phyloP scores from a whole-genome alignment of 108 stramenopile genomes.

The Skeletonema tropicum region DNA sequence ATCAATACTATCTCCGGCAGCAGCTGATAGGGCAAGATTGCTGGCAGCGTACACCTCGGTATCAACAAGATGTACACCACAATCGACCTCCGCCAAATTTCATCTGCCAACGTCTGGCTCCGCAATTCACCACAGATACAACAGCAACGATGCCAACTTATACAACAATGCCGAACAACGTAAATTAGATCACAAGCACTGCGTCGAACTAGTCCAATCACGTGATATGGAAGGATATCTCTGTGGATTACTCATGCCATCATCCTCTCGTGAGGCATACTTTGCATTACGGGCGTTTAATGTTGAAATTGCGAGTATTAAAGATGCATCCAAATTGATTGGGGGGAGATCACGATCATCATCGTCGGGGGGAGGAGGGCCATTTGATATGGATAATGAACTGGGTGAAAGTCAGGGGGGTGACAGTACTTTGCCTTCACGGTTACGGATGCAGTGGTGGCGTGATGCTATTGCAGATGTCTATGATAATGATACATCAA shows the following conservation, averaged over 20 bases:
- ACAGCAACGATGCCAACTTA: background rate
- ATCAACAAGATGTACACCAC: background rate
- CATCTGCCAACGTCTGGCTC: background rate
- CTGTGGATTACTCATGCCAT: slow-evolving; percentile 82
- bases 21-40: too few relatives aligned
- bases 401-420: background rate
- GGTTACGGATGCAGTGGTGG: slow-evolving; percentile 85
- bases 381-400: slow-evolving; percentile 8
- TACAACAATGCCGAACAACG: slow-evolving; percentile 16
- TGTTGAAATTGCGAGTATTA: slow-evolving; percentile 79
- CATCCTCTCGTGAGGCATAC: slow-evolving; percentile 53
- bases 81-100: background rate
- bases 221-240: slow-evolving; percentile 81
- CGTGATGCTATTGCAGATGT: slow-evolving; percentile 65
- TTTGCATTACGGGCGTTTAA: slow-evolving; percentile 85
- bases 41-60: too few relatives aligned
- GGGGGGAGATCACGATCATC: background rate
- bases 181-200: slow-evolving; percentile 68
- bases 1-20: background rate
- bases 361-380: slow-evolving; percentile 8
- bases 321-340: slow-evolving; percentile 48
- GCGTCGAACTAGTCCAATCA: slow-evolving; percentile 75
- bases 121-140: background rate
- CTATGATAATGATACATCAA: slow-evolving; percentile 36
- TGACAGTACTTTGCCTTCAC: slow-evolving; percentile 42